phyloP scores from a whole-genome alignment of 805 yeast species.

The fission yeast (Schizosaccharomyces pombe) region DNA sequence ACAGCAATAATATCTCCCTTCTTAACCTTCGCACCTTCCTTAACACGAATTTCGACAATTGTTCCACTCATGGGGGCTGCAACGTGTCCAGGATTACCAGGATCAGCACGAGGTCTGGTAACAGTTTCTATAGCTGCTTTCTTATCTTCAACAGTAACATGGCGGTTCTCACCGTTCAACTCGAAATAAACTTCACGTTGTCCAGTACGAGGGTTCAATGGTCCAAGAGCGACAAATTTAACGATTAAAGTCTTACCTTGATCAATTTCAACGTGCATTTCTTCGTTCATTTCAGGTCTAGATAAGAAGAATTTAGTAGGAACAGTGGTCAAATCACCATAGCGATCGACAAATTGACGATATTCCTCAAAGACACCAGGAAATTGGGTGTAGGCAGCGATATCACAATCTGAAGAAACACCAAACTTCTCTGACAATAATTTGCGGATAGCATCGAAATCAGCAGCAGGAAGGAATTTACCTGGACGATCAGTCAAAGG shows the following conservation, averaged over 20 bases:
- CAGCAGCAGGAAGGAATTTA: slow-evolving; percentile 62
- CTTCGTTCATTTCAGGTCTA: slow-evolving; percentile 72
- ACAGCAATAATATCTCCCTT: slow-evolving; percentile 93
- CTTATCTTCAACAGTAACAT: slow-evolving; percentile 76
- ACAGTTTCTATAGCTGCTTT: slow-evolving; percentile 64
- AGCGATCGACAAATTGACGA: slow-evolving; percentile 47
- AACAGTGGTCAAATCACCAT: slow-evolving; percentile 78
- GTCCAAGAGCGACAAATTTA: slow-evolving; percentile 82
- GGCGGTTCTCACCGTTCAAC: slow-evolving; percentile 94
- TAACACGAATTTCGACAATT: slow-evolving; percentile 78
- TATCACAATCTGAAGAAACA: slow-evolving; percentile 52
- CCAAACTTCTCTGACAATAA: slow-evolving; percentile 63
- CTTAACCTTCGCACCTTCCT: slow-evolving; percentile 68
- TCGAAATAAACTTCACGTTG: slow-evolving; percentile 91
- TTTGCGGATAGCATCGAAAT: slow-evolving; percentile 44
- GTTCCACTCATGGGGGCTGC: slow-evolving; percentile 99
- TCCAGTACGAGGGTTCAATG: slow-evolving; percentile 63
- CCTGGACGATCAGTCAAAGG: slow-evolving; percentile 84
- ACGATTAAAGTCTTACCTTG: slow-evolving; percentile 83
- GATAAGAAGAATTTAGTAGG: slow-evolving; percentile 83
- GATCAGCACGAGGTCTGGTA: slow-evolving; percentile 74
- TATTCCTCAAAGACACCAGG: slow-evolving; percentile 89
- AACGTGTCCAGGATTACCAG: slow-evolving; percentile 67
- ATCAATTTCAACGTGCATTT: slow-evolving; percentile 70
- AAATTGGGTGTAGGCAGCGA: slow-evolving; percentile 92